Evolutionary conservation across 768 basidiomycete genomes (phyloP), one percentile per base, ranked within the genome.

Genomic region (Kondoa malvinella): DNA sequence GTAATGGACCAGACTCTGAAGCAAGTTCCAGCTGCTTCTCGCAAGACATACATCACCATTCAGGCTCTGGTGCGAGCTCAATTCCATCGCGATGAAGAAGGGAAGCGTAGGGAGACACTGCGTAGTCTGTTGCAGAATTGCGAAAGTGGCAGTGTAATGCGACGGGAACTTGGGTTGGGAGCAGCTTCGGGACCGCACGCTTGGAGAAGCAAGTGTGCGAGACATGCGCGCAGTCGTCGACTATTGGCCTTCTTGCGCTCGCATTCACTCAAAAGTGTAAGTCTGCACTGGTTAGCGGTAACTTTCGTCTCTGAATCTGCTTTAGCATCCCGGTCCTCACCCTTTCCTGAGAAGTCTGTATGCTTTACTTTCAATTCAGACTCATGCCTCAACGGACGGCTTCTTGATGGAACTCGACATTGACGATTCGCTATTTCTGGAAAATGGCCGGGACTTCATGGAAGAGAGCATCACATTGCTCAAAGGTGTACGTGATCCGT

Each of bases 321-420:
- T 50, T 50, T 8, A 8, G 21, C 12, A 50, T 56, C 69, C 69
- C 0, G 72, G 72, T 3, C 57, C 68, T 29, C 72, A 71, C 31
- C 71, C 72, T 1, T 73, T 73, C 67, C 70, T 70, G 29, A 3
- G 60, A 21, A 31, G 29, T 2, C 17, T 73, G 1, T 72, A 68
- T 31, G 69, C 65, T 0, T 62, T 67, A 30, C 34, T 73, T 21
- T 67, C 62, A 50, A 17, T 73, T 4, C 72, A 71, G 34, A 64
- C 66, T 16, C 29, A 68, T 16, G 33, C 64, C 3, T 31, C 63
- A 21, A 17, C 21, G 1, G 63, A 57, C 34, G 72, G 68, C 2
- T 56, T 66, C 31, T 57, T 68, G 57, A 67, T 73, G 21, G 70
- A 70, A 56, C 71, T 71, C 70, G 68, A 68, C n/a, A 65, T 73